Evolutionary conservation across 257 asterid species (phyloP), one percentile per base, ranked within the genome.

Genomic region (Salvia hispanica): DNA sequence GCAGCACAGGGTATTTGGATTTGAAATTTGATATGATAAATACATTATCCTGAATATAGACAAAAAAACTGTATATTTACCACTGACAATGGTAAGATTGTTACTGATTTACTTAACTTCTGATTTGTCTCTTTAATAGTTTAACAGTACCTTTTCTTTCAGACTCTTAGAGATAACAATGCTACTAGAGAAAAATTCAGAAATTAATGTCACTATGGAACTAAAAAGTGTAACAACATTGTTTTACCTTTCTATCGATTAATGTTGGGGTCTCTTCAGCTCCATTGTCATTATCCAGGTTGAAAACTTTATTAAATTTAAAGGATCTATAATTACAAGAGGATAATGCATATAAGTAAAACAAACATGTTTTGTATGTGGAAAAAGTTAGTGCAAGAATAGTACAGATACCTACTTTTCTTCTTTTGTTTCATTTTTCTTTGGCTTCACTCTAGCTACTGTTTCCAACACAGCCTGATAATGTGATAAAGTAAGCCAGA

Each of bases 1-100:
- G 99, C 77, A 94, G 80, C 75, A 94, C 92, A 0, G 99, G 97
- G 79, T 88, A 94, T 59, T 91, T 94, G 16, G 99, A 94, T 78
- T 94, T 94, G 87, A 91, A 88, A 81, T 87, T 94, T 68, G 99
- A 94, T 83, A 94, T 94, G 76, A 94, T 94, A 77, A 94, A 94
- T 64, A 91, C 88, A 12, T 94, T 94, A 77, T 94, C 97, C 97
- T 94, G 90, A 36, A 77, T 56, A 75, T 34, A 70, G 42, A 75
- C 14, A 48, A 39, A 28, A 25, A 45, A 62, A 4, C 31, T 28
- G 15, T 25, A 37, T 18, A 62, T 64, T 67, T 31, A 76, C 59
- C 31, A 67, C 67, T 61, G 56, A 55, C 6, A 64, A 72, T 13
- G 31, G 43, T 34, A 59, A 6, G 39, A 45, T 64, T 13, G 66